Conservation (phyloP, 768 basidiomycete genomes). For the Leccinum incarnatum region DNA sequence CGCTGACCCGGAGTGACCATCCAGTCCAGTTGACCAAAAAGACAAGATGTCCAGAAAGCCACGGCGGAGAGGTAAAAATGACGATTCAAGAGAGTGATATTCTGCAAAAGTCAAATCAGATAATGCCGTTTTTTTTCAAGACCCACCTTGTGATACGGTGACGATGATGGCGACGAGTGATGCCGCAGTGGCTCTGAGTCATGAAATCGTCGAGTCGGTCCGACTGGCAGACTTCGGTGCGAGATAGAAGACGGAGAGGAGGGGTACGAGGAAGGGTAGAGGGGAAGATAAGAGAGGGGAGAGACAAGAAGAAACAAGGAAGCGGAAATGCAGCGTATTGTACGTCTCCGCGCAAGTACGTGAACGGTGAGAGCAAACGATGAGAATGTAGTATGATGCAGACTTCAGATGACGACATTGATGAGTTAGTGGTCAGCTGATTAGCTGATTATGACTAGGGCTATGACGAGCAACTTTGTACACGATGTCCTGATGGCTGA, state of each 20-base stretch:
- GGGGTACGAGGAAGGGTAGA: not conserved
- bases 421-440: too few relatives aligned
- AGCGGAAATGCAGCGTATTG: not conserved
- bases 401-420: not conserved
- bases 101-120: not conserved
- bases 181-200: not conserved
- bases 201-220: not conserved
- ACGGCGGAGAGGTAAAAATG: not conserved
- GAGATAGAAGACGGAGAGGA: not conserved
- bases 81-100: not conserved
- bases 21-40: too few relatives aligned
- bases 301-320: not conserved
- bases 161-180: not conserved
- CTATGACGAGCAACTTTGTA: not conserved
- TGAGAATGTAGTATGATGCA: too few relatives aligned
- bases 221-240: not conserved
- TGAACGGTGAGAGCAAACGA: not conserved
- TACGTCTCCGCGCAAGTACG: not conserved
- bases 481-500: not conserved
- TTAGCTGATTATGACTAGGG: not conserved
- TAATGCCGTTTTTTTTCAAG: not conserved
- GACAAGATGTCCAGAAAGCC: too few relatives aligned
- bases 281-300: not conserved
- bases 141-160: not conserved
- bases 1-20: too few relatives aligned